phyloP scores from a whole-genome alignment of 495 filamentous ascomycete genomes.

The Tuber melanosporum region DNA sequence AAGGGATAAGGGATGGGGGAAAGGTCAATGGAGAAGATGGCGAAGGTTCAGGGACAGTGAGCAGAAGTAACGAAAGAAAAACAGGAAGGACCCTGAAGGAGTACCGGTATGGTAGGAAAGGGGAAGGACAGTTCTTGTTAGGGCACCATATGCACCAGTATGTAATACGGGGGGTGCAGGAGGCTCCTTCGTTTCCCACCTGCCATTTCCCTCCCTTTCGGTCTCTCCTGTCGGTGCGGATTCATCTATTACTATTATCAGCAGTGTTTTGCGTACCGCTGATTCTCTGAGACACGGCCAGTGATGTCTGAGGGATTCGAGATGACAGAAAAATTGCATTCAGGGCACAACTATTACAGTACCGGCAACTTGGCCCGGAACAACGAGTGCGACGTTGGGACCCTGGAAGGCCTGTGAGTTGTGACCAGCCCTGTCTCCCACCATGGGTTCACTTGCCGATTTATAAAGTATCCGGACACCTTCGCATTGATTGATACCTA shows the following conservation, averaged over 20 bases:
- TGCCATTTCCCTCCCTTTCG: background rate
- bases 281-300: background rate
- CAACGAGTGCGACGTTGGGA: background rate
- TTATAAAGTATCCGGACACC: too few relatives aligned
- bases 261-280: slow-evolving; percentile 5
- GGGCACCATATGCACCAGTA: background rate
- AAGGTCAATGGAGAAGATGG: background rate
- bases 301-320: background rate
- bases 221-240: background rate
- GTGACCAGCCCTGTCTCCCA: background rate
- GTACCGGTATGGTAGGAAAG: background rate
- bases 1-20: background rate
- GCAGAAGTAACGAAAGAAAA: background rate
- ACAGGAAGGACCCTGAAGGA: background rate
- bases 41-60: background rate
- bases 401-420: background rate
- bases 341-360: background rate
- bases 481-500: too few relatives aligned
- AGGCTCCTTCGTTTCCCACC: background rate
- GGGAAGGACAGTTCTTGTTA: background rate
- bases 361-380: background rate
- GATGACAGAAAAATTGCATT: background rate
- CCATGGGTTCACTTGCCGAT: background rate
- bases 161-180: slow-evolving; percentile 1
- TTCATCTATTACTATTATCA: background rate